Percentiles rank a stretch among this genome's conserved stretches.
Evolutionary conservation across 306 rosid species (phyloP).

Genomic region (Fagus crenata): DNA sequence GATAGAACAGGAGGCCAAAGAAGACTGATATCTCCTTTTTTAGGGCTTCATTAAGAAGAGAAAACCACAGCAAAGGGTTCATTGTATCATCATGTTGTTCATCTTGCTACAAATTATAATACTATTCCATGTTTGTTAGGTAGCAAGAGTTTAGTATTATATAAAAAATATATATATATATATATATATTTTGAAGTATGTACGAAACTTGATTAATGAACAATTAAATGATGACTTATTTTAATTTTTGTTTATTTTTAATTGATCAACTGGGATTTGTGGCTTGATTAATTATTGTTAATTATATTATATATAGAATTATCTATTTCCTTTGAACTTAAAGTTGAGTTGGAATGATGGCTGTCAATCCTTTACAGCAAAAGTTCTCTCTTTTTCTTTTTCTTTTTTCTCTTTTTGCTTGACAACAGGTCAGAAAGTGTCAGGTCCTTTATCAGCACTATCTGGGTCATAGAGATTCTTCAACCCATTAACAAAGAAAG

Average conservation of each 20-base stretch:
- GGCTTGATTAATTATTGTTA: slow-evolving; percentile 17
- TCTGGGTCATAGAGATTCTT: slow-evolving; percentile 48
- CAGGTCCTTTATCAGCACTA: slow-evolving; percentile 56
- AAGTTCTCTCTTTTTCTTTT: slow-evolving; percentile 35
- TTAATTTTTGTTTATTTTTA: slow-evolving; percentile 3
- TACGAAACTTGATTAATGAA: not conserved
- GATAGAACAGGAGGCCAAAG: slow-evolving; percentile 19
- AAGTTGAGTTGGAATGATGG: slow-evolving; percentile 68
- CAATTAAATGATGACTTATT: not conserved
- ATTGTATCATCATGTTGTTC: not conserved
- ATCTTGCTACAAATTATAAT: slow-evolving; percentile 5
- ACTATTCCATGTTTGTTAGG: slow-evolving; percentile 27
- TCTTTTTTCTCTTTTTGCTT: slow-evolving; percentile 33
- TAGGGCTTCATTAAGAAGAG: slow-evolving; percentile 14
- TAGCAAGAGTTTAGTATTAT: slow-evolving; percentile 22
- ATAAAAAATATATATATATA: not conserved
- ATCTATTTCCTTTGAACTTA: slow-evolving; percentile 16
- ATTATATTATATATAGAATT: not conserved
- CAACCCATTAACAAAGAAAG: slow-evolving; percentile 28
- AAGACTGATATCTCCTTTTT: not conserved
- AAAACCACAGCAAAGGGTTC: slow-evolving; percentile 26
- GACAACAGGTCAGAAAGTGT: slow-evolving; percentile 62
- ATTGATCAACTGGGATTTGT: slow-evolving; percentile 26
- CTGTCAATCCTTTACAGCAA: slow-evolving; percentile 65
- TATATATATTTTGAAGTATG: not conserved